phyloP scores from a whole-genome alignment of 2,329 filamentous ascomycete genomes.

The Whalleya microplaca region DNA sequence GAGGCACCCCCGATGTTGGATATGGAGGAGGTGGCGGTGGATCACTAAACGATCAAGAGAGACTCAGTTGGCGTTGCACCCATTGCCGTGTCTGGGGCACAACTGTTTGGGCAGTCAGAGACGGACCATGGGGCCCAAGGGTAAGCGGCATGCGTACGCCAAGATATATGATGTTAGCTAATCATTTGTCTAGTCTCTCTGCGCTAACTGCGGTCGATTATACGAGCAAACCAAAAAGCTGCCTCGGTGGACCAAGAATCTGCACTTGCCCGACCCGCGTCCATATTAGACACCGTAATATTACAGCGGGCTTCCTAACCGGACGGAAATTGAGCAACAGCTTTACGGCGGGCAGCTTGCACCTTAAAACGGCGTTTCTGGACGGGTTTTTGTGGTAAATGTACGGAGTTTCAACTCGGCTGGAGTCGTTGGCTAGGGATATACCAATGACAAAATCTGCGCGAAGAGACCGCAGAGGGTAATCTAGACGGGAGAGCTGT shows the following conservation, averaged over 20 bases:
- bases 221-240: conserved; percentile 87
- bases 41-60: conserved; percentile 75
- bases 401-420: conserved; percentile 14
- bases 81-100: conserved; percentile 89
- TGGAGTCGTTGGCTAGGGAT: conserved; percentile 23
- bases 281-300: conserved; percentile 20
- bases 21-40: conserved; percentile 70
- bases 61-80: conserved; percentile 81
- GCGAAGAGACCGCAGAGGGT: background rate
- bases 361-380: conserved; percentile 18
- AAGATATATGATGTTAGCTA: conserved; percentile 9
- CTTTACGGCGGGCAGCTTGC: conserved; percentile 2
- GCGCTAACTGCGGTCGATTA: conserved; percentile 88
- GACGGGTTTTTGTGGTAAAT: conserved; percentile 16
- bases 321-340: background rate
- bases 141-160: conserved; percentile 55
- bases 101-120: conserved; percentile 91
- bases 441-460: conserved; percentile 17
- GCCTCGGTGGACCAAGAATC: conserved; percentile 74
- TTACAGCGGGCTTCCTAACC: background rate
- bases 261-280: conserved; percentile 55
- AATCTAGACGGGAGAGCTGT: conserved; percentile 11
- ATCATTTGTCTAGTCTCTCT: conserved; percentile 66
- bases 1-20: conserved; percentile 81
- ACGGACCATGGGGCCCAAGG: conserved; percentile 83